A percentile compares a stretch with the other conserved stretches of the same genome.
These are phyloP conservation scores for Immersiporthe knoxdaviesiana DNA, from an alignment of 2,329 filamentous ascomycete genomes.

Conservation along the genomic window DNA sequence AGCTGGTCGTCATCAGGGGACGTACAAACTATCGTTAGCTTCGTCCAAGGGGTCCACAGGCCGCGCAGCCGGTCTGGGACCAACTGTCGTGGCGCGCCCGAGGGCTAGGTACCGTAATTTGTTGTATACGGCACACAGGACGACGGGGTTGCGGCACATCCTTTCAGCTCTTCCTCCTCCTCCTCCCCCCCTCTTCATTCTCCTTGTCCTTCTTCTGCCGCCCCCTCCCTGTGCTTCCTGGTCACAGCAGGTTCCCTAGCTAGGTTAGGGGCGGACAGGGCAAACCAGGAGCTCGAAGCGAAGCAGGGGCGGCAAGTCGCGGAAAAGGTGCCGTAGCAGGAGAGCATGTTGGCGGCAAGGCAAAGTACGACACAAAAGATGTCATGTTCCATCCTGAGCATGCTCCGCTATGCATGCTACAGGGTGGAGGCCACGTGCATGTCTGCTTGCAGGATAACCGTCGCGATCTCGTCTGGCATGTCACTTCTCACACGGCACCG, in stretches of 20 bases:
- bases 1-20: too few species aligned
- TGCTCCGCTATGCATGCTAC: slow-evolving; percentile 8
- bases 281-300: background rate
- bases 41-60: slow-evolving; percentile 14
- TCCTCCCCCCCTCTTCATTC: background rate
- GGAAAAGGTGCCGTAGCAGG: background rate
- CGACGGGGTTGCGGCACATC: slow-evolving; percentile 14
- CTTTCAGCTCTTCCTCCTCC: background rate
- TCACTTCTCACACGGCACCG: slow-evolving; percentile 1
- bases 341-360: background rate
- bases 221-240: background rate
- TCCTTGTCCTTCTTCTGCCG: background rate
- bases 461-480: background rate
- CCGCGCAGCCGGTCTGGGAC: slow-evolving; percentile 21
- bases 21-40: slow-evolving; percentile 13
- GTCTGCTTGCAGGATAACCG: background rate
- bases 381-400: background rate
- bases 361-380: background rate
- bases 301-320: background rate
- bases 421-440: slow-evolving; percentile 20
- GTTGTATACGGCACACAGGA: slow-evolving; percentile 4
- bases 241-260: background rate
- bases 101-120: background rate
- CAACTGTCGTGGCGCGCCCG: slow-evolving; percentile 9
- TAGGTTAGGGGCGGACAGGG: background rate